Base-by-base conservation (phyloP, 1,139 yeast genomes). In the Candida freyschussii region DNA sequence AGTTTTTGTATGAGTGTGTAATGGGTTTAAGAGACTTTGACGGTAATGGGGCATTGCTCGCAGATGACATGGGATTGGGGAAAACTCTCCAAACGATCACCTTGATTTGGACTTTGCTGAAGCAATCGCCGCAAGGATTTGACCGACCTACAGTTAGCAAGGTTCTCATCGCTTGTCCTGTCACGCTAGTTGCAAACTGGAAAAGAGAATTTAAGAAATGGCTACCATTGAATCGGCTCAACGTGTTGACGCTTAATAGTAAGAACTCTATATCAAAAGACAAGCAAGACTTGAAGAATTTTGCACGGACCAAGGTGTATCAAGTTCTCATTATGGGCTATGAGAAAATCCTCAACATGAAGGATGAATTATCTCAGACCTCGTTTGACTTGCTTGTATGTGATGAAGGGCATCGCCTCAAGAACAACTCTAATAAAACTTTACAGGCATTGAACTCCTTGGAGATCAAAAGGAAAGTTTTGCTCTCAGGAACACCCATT, bases 31-130 rank as follows among this genome's bases (percentile, higher is more conserved):
- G 61, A n/a, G 84, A 80, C 3, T 45, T 47, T 22, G 60, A 55
- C 24, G 59, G 65, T 1, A 54, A 62, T 29, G 97, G 98, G 1
- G 91, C 93, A 3, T 61, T 91, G 7, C 58, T 91, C 30, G 98
- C 98, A 0, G 98, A 91, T 56, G 97, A 91, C 52, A 91, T 91
- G 98, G 98, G 98, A 0, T 64, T 91, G 17, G 99, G 99, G 0
- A 91, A 91, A 53, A 89, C 97, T 0, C 59, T 91, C 22, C 87
- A 81, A 74, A 77, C 96, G 0, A 89, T 91, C 5, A 54, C 95
- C 0, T 55, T 87, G 22, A 68, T 91, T 4, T 86, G 95, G 94
- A 86, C 96, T 0, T 57, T 93, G 14, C 56, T 86, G 20, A 78
- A 75, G 46, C 96, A 86, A 48, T 75, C 76, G 13, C 95, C 95